Percentiles rank a stretch among this genome's conserved stretches.
Conservation (phyloP, 192 early-diverging fungal genomes). For the Podila epicladia region DNA sequence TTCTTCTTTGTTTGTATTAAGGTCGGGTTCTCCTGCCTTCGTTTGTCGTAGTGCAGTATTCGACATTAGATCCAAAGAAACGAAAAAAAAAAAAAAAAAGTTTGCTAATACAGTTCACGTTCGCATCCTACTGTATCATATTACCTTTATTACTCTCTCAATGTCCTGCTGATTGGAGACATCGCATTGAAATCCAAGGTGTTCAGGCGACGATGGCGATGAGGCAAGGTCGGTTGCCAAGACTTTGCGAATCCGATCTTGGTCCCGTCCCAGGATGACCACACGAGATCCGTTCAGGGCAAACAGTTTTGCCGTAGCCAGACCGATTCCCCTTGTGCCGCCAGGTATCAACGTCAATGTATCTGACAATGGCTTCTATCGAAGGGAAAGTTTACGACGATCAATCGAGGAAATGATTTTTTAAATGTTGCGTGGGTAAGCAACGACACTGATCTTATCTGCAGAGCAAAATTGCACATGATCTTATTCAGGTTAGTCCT, state of each 20-base stretch:
- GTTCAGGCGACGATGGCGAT: slow-evolving; percentile 30
- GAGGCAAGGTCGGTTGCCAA: slow-evolving; percentile 14
- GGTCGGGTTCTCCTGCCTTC: background rate
- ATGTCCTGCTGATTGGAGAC: slow-evolving; percentile 52
- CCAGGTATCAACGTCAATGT: slow-evolving; percentile 66
- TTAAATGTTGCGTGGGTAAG: background rate
- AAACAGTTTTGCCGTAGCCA: slow-evolving; percentile 71
- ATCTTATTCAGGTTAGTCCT: too few species aligned
- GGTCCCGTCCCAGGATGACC: slow-evolving; percentile 66
- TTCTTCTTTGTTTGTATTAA: background rate
- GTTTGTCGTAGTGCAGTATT: too few species aligned
- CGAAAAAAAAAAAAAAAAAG: background rate
- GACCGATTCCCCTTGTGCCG: slow-evolving; percentile 82
- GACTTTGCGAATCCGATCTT: slow-evolving; percentile 43
- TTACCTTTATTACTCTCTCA: slow-evolving; percentile 54
- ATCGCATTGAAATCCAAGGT: slow-evolving; percentile 56
- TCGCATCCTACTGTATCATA: too few species aligned
- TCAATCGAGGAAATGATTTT: background rate
- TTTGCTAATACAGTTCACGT: background rate
- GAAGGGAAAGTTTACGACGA: background rate
- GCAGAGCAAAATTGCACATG: too few species aligned
- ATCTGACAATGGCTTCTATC: slow-evolving; percentile 18
- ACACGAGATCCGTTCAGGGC: slow-evolving; percentile 63
- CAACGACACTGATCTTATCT: background rate
- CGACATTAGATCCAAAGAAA: background rate